A percentile compares a stretch with the other conserved stretches of the same genome.
These are phyloP conservation scores for Lolium perenne DNA, from an alignment of 176 grass and related monocot genomes.

Conservation along the genomic window DNA sequence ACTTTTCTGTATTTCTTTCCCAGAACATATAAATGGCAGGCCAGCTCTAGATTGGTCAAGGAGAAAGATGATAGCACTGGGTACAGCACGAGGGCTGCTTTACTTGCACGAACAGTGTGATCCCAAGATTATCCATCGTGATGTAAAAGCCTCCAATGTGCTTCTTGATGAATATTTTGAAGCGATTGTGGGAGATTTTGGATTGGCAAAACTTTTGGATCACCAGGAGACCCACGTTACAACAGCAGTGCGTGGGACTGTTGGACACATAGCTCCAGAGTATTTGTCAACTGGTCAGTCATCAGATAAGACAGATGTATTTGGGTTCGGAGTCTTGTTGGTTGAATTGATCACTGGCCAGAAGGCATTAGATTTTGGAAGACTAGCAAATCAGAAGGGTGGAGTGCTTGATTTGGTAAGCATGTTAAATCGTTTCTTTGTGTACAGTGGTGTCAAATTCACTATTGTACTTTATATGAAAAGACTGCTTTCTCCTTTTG, in stretches of 20 bases:
- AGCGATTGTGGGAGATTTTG: slow-evolving; percentile 96
- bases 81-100: slow-evolving; percentile 82
- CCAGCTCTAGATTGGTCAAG: slow-evolving; percentile 93
- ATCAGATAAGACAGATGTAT: slow-evolving; percentile 97
- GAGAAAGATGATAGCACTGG: slow-evolving; percentile 89
- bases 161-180: slow-evolving; percentile 97
- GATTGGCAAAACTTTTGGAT: slow-evolving; percentile 93
- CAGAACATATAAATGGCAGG: slow-evolving; percentile 77
- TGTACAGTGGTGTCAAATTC: background rate
- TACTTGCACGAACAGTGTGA: slow-evolving; percentile 97
- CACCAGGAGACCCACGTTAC: slow-evolving; percentile 94
- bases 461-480: background rate
- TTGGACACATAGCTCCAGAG: slow-evolving; percentile 96
- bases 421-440: background rate
- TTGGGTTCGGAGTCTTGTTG: slow-evolving; percentile 92
- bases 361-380: slow-evolving; percentile 93
- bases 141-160: slow-evolving; percentile 97
- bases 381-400: slow-evolving; percentile 83
- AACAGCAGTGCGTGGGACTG: slow-evolving; percentile 88
- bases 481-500: background rate
- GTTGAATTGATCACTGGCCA: slow-evolving; percentile 96
- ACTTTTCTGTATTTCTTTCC: background rate
- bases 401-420: slow-evolving; percentile 94
- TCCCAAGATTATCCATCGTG: slow-evolving; percentile 96
- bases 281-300: slow-evolving; percentile 97